Evolutionary conservation across 1,284 basidiomycete genomes (phyloP), one percentile per base, ranked within the genome.

Genomic region (Leccinum subspadiceum): DNA sequence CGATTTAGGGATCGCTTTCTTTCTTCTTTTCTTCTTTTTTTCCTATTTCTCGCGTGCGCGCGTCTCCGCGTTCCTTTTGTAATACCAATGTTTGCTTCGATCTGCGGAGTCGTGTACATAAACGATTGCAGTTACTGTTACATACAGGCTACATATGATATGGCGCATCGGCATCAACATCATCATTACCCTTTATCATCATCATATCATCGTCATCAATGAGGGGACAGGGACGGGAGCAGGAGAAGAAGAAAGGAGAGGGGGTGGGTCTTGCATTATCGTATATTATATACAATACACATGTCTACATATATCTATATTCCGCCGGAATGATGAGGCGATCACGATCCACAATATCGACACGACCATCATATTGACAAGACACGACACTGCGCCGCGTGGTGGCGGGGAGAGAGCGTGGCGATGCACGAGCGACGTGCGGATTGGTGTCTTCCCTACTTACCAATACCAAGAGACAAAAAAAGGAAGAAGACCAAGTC

Each of bases 71-170:
- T 44, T 20, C 41, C 17, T 44, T 44, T 44, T 20, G 37, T 41
- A 17, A 41, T 41, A 10, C 39, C 39, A 17, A 20, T 20, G 10
- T 12, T 44, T 10, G 62, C 62, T 67, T 67, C 67, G 67, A 66
- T 70, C 63, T 69, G 70, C 61, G 70, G 65, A 68, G 67, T 59
- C 57, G 66, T 68, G 41, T 44, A 20, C 41, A 20, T 44, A 5
- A 44, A 6, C 41, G 41, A 44, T 44, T 44, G 41, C 41, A 44
- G 41, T 10, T 44, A 44, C 41, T 3, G 41, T 44, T 44, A 44
- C 41, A 44, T 44, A 44, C 39, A 44, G 10, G 17, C 9, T 44
- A 44, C 41, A 20, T 10, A 17, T 17, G 8, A 44, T 44, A 44
- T 17, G 39, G 33, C 31, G 10, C 41, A 44, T 44, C 41, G 41